Evolutionary conservation across 2,329 filamentous ascomycete species (phyloP).

Genomic region (Paraphoma sp.): DNA sequence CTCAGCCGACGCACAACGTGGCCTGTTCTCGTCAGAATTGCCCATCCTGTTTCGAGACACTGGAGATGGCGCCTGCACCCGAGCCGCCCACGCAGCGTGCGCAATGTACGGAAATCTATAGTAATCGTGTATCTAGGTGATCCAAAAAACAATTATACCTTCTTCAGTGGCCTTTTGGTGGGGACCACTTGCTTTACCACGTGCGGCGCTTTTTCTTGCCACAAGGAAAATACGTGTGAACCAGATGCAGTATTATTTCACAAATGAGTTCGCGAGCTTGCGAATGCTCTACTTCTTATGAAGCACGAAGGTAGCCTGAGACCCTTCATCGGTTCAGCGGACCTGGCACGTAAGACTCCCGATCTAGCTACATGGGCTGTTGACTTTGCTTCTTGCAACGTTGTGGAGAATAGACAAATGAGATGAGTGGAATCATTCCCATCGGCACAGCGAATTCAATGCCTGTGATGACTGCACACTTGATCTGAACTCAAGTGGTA

Average conservation of each 20-base stretch:
- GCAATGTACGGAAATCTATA: constrained; percentile 26
- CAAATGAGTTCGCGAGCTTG: not conserved
- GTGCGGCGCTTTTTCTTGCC: not conserved
- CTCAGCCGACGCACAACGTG: not conserved
- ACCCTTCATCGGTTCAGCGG: constrained; percentile 15
- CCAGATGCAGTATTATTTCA: not conserved
- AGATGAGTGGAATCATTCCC: constrained; percentile 30
- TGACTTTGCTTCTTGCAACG: constrained; percentile 21
- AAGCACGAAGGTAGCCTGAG: constrained; percentile 8
- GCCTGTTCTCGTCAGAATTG: not conserved
- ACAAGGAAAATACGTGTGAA: not conserved
- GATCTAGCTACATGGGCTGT: constrained; percentile 20
- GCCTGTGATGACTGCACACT: constrained; percentile 5
- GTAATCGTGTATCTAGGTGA: constrained; percentile 27
- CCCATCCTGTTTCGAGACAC: constrained; percentile 12
- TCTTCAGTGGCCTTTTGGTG: constrained; percentile 8
- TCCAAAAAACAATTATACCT: constrained; percentile 26
- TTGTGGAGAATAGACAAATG: constrained; percentile 17
- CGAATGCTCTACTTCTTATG: constrained; percentile 14
- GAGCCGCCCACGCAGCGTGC: constrained; percentile 16
- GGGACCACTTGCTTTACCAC: not conserved
- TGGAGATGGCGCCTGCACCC: not conserved
- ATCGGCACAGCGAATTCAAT: constrained; percentile 16
- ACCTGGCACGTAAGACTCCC: constrained; percentile 14
- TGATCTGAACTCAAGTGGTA: not conserved